Base-by-base conservation (phyloP, 176 grass and related monocot genomes). In the Chrysopogon serrulatus region DNA sequence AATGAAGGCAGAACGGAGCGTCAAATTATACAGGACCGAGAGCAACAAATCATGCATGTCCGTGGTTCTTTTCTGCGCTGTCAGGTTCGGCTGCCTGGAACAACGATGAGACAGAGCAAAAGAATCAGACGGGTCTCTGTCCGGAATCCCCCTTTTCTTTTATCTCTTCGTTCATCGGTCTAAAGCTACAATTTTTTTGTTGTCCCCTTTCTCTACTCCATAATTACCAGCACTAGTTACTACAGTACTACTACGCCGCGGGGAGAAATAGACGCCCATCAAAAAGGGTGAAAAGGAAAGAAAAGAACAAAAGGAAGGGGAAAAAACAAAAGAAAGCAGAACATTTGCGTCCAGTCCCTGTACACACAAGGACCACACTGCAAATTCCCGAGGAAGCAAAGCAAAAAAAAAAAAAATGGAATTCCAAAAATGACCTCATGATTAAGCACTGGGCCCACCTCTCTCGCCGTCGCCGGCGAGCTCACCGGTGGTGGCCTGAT, bases 401-500 rank as follows among this genome's bases (percentile, higher is more conserved):
- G 0, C 3, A 10, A 23, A 7, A 66, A 62, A 5, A 19, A 4
- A 42, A 61, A 75, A 10, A n/a, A n/a, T n/a, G 34, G 76, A 90
- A 90, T 40, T 18, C 16, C 36, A 68, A 81, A 76, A 72, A 71
- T 60, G 14, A 72, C 68, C 54, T 83, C 74, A 57, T 65, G 48
- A 49, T 61, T 75, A 82, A 5, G 37, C 61, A 44, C 43, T 24
- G 78, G 83, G 15, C 76, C 91, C 34, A 84, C 77, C 49, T 66
- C 88, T 78, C 47, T 86, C 59, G 79, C 59, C 67, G 59, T 17
- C 59, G 45, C 27, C 84, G 88, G 90, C 59, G 87, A 91, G 86
- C 85, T 95, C 81, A 98, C 88, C n/a, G 67, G 77, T n/a, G 53
- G 53, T 8, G 18, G 71, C 70, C 11, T 87, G n/a, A n/a, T n/a